A percentile compares a stretch with the other conserved stretches of the same genome.
phyloP scores from a whole-genome alignment of 2,329 filamentous ascomycete species.

The Triangularia verruculosa region DNA sequence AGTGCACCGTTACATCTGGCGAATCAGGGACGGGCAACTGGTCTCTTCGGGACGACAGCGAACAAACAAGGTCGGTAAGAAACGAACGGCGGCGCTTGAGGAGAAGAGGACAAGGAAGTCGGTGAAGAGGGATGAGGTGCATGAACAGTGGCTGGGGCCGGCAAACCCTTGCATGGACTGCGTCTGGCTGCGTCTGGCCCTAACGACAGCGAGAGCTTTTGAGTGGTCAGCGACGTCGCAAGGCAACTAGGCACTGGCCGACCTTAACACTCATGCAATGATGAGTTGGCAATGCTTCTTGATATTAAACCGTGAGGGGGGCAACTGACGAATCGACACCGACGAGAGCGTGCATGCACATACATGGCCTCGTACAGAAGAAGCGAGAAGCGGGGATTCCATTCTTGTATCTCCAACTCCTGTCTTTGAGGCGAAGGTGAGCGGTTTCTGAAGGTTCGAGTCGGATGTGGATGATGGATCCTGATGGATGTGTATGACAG shows the following conservation, averaged over 20 bases:
- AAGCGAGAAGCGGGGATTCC: conserved; percentile 21
- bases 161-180: conserved; percentile 36
- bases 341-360: conserved; percentile 17
- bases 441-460: not conserved
- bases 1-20: conserved; percentile 12
- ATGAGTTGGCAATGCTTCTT: conserved; percentile 72
- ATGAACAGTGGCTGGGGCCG: conserved; percentile 41
- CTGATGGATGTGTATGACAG: not conserved
- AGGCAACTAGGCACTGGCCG: conserved; percentile 43
- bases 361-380: conserved; percentile 4
- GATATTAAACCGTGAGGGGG: conserved; percentile 43
- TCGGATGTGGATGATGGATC: too few relatives aligned
- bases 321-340: conserved; percentile 16
- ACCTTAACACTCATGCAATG: conserved; percentile 57
- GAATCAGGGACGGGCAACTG: conserved; percentile 31
- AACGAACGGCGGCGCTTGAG: conserved; percentile 20
- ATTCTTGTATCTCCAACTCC: too few relatives aligned
- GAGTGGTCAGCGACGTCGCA: conserved; percentile 35
- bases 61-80: conserved; percentile 21
- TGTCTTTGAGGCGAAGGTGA: too few relatives aligned
- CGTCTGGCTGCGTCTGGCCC: conserved; percentile 32
- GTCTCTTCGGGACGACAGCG: conserved; percentile 25
- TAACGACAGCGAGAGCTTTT: conserved; percentile 30
- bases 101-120: conserved; percentile 39
- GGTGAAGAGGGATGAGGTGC: conserved; percentile 45